Conservation (phyloP, 331 rosid genomes). For the Quercus phellos region DNA sequence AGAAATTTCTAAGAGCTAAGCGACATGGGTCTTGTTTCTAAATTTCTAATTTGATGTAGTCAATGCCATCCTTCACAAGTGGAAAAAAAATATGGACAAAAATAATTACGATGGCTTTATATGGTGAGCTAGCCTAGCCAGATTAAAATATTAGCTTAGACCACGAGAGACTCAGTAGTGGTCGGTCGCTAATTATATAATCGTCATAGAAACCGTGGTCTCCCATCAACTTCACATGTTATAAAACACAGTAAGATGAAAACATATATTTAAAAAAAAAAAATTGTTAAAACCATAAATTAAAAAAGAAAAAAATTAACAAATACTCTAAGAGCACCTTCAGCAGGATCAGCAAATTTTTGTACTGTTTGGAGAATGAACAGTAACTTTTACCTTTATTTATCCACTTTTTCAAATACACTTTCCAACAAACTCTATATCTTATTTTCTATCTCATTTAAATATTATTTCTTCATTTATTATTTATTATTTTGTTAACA, state of each 20-base stretch:
- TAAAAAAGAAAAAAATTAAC: not conserved
- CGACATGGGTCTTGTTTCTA: too few relatives aligned
- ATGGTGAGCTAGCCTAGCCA: not conserved
- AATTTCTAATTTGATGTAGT: not conserved
- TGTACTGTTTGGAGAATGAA: too few relatives aligned
- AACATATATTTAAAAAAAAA: too few relatives aligned
- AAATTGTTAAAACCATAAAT: too few relatives aligned
- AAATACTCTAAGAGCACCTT: too few relatives aligned
- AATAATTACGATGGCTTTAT: not conserved
- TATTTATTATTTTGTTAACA: too few relatives aligned
- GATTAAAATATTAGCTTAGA: not conserved
- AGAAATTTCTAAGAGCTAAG: not conserved
- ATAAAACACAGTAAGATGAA: not conserved
- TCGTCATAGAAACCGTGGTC: not conserved
- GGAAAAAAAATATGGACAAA: not conserved
- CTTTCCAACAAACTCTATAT: too few relatives aligned
- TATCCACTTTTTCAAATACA: too few relatives aligned
- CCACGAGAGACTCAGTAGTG: not conserved
- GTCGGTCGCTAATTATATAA: not conserved
- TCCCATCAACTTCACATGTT: slow-evolving; percentile 2
- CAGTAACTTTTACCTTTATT: too few relatives aligned
- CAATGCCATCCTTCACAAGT: not conserved
- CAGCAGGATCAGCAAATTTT: too few relatives aligned
- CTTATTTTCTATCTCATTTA: too few relatives aligned
- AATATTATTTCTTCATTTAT: too few relatives aligned